A percentile compares a stretch with the other conserved stretches of the same genome.
Conservation (phyloP, 257 asterid genomes). For the Fraxinus cuspidata region DNA sequence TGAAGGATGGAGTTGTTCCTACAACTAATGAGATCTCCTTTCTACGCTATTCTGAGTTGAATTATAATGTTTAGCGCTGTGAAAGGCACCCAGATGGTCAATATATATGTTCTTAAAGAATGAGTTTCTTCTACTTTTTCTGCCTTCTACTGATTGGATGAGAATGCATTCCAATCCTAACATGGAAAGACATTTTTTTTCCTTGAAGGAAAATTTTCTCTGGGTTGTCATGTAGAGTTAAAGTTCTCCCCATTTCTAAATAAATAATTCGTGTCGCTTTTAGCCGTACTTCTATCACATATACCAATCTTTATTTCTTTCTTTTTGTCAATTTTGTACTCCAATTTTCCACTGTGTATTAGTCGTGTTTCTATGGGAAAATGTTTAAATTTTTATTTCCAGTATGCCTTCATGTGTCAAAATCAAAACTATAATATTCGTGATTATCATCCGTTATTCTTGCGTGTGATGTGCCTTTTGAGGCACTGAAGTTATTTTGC, state of each 20-base stretch:
- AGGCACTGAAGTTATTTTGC: neutral
- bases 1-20: conserved; percentile 92
- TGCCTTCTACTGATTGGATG: neutral
- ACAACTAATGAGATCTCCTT: conserved; percentile 94
- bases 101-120: conserved; percentile 81
- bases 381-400: neutral
- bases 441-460: neutral
- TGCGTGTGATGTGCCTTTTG: neutral
- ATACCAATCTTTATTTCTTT: neutral
- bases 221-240: neutral
- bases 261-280: neutral
- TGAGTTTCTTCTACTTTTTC: conserved; percentile 42
- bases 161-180: neutral
- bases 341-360: neutral
- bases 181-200: neutral
- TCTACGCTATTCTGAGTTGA: conserved; percentile 72
- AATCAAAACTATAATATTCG: neutral
- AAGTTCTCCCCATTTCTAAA: neutral
- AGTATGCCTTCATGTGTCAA: neutral
- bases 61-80: conserved; percentile 60
- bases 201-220: neutral
- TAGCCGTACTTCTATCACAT: neutral
- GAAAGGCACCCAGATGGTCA: conserved; percentile 98
- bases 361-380: conserved; percentile 13
- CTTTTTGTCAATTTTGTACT: neutral